These are phyloP conservation scores for Tulasnella sp. DNA, from an alignment of 768 basidiomycete species.

Conservation along the genomic window DNA sequence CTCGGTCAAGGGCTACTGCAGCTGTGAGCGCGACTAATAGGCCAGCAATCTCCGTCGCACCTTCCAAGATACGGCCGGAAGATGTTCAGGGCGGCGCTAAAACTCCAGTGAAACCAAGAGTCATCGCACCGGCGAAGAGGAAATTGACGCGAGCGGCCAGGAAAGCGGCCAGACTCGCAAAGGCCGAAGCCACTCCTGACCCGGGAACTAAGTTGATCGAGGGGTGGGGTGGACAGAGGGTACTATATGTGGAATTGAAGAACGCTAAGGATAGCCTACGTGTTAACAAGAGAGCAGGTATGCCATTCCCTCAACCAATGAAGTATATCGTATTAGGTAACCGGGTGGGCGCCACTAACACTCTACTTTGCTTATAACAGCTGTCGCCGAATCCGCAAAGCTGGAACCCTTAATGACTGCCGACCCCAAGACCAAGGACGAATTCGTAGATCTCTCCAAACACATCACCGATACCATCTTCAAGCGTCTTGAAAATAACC, in stretches of 20 bases:
- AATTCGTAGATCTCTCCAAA: conserved; percentile 65
- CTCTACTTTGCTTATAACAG: conserved; percentile 29
- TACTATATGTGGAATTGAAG: conserved; percentile 77
- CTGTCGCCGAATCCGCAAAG: conserved; percentile 32
- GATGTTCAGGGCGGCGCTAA: conserved; percentile 47
- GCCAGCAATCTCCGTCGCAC: no score
- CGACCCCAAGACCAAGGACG: conserved; percentile 81
- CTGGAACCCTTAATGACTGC: conserved; percentile 63
- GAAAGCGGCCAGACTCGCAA: conserved; percentile 42
- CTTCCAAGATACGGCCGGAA: no score
- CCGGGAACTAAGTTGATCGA: conserved; percentile 57
- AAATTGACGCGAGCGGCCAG: conserved; percentile 84
- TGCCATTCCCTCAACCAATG: no score
- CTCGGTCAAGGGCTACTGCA: no score
- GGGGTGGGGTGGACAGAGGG: conserved; percentile 62
- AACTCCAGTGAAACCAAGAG: conserved; percentile 29
- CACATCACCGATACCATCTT: conserved; percentile 65
- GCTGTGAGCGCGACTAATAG: no score
- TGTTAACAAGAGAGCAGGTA: conserved; percentile 50
- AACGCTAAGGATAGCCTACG: conserved; percentile 79
- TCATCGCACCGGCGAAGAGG: conserved; percentile 70
- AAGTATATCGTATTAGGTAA: no score
- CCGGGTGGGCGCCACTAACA: background rate
- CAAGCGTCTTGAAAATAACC: conserved; percentile 70
- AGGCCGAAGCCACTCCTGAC: conserved; percentile 40